Percentiles rank a stretch among this genome's conserved stretches.
Evolutionary conservation across 2,329 filamentous ascomycete genomes (phyloP).

Genomic region (Tolypocladium guangdongense): DNA sequence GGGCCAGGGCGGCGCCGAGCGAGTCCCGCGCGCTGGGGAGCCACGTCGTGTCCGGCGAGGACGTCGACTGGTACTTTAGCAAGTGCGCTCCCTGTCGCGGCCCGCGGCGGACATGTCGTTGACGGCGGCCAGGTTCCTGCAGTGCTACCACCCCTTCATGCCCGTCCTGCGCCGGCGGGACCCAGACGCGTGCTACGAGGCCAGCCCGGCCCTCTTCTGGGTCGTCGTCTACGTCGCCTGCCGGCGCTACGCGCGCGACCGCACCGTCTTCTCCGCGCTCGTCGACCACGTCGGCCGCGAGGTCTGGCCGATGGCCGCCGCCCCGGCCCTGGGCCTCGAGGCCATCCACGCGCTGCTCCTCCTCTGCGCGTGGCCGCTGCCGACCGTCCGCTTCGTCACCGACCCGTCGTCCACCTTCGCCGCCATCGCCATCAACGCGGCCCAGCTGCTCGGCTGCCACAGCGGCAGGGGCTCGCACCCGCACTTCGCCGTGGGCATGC

Average conservation of each 20-base stretch:
- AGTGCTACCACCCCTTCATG: conserved; percentile 40
- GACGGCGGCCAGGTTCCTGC: conserved; percentile 30
- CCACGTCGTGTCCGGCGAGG: conserved; percentile 37
- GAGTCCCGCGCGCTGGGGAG: conserved; percentile 34
- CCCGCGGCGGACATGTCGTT: not conserved
- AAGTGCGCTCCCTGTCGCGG: conserved; percentile 21
- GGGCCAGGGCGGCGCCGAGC: conserved; percentile 15
- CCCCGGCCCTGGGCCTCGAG: conserved; percentile 31
- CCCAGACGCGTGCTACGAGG: conserved; percentile 38
- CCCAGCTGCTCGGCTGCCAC: conserved; percentile 38
- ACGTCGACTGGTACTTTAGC: conserved; percentile 45
- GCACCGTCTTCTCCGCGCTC: conserved; percentile 30
- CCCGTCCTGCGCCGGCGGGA: conserved; percentile 38
- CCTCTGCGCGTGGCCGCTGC: conserved; percentile 40
- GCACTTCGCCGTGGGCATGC: conserved; percentile 34
- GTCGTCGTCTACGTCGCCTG: conserved; percentile 38
- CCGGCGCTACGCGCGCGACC: conserved; percentile 35
- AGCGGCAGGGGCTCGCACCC: conserved; percentile 39
- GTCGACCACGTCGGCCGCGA: conserved; percentile 35
- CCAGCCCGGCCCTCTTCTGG: conserved; percentile 41
- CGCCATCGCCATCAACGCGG: conserved; percentile 34
- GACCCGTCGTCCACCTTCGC: conserved; percentile 39
- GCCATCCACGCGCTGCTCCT: conserved; percentile 41
- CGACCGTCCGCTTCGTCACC: conserved; percentile 37
- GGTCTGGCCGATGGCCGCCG: conserved; percentile 31